Evolutionary conservation across 495 filamentous ascomycete genomes (phyloP).

Genomic region (Aspergillus biplanus): DNA sequence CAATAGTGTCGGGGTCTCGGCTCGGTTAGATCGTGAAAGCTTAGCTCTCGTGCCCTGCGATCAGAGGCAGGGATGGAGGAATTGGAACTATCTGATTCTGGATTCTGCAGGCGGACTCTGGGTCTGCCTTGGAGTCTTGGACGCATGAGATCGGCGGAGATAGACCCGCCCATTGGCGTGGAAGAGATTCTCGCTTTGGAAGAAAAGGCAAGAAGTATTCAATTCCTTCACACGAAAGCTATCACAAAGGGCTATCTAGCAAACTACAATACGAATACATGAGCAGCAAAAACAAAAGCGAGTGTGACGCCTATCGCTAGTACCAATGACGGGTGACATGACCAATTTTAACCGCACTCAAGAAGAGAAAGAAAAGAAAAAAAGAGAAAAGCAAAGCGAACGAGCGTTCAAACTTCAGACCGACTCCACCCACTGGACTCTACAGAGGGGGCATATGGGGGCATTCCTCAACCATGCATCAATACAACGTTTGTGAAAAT

Average conservation of each 20-base stretch:
- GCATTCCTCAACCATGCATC: neutral
- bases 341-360: neutral
- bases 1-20: neutral
- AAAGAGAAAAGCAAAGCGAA: neutral
- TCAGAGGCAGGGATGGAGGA: neutral
- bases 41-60: neutral
- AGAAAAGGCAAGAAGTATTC: too few relatives aligned
- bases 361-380: neutral
- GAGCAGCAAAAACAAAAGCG: neutral
- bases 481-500: slow-evolving; percentile 5
- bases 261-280: too few relatives aligned
- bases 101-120: neutral
- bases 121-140: neutral
- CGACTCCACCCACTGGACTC: neutral
- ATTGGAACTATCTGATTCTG: too few relatives aligned
- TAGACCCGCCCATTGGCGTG: neutral
- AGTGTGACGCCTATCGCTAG: neutral
- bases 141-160: neutral
- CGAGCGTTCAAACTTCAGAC: neutral
- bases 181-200: too few relatives aligned
- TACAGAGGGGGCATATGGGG: neutral
- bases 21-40: neutral
- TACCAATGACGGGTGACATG: too few relatives aligned
- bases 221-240: too few relatives aligned
- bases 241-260: too few relatives aligned